Base-by-base conservation (phyloP, 371 early-diverging fungal species). In the Quaeritorhiza haematococci region DNA sequence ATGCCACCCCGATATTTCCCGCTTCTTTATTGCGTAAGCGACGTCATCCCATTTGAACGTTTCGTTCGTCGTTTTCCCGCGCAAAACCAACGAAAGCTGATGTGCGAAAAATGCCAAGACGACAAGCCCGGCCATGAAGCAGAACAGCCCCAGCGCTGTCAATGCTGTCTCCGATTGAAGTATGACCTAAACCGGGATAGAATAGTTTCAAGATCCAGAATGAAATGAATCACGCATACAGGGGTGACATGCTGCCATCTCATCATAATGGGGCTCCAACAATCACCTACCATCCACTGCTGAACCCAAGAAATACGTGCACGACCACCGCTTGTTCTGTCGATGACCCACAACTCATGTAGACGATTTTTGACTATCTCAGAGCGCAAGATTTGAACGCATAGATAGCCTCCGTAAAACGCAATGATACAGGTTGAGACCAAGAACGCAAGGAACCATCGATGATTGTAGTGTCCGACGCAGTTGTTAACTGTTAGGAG, bases 381-480 rank as follows among this genome's bases (percentile, higher is more conserved):
- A 17, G 17, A 41, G 19, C 59, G 61, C 2, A 76, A 28, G 3
- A 72, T 45, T 23, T 61, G 49, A 38, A 44, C 50, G 3, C 49
- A 27, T 27, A 71, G 47, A 50, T 71, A 76, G 1, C 61, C 33
- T 34, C 67, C 73, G 52, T 73, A 73, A 51, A 55, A 45, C 17
- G 60, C 49, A 33, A 72, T 42, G 10, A 44, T 33, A 29, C 32
- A 29, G 3, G 70, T 69, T 1, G 66, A 49, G n/a, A 58, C 33
- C 78, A 91, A 78, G 61, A 91, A 91, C 49, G 87, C 71, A 29
- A 89, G 63, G 70, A 91, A 91, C 64, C 79, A 88, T 13, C 88
- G 82, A 67, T 89, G 88, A 67, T 92, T 92, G 51, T 69, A 75
- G 70, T 88, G 87, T 0, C 92, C 92, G 44, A 92, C 90, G 62